phyloP scores from a whole-genome alignment of 2,329 filamentous ascomycete species.

The Hymenotorrendiella dingleyae region DNA sequence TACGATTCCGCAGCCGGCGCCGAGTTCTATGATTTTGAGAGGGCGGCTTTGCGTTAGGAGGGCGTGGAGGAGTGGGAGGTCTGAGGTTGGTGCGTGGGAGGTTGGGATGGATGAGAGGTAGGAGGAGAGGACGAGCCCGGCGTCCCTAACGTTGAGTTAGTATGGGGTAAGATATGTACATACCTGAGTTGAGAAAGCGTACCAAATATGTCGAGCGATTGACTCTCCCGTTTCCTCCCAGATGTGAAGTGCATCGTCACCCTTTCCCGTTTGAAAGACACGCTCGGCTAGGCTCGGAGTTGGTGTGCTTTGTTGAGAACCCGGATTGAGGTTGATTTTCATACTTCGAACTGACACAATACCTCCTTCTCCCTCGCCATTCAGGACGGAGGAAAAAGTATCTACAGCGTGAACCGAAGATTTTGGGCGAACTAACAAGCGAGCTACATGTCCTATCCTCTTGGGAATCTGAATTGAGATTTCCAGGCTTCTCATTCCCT shows the following conservation, averaged over 20 bases:
- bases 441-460: neutral
- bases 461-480: conserved; percentile 17
- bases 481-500: conserved; percentile 23
- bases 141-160: conserved; percentile 29
- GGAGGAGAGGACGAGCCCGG: conserved; percentile 32
- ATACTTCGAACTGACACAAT: conserved; percentile 23
- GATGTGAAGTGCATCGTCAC: conserved; percentile 33
- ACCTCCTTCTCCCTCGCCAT: conserved; percentile 3
- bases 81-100: neutral
- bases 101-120: conserved; percentile 25
- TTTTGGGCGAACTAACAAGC: conserved; percentile 18
- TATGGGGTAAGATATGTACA: conserved; percentile 8
- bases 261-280: conserved; percentile 11
- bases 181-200: conserved; percentile 23
- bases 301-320: neutral
- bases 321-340: conserved; percentile 9
- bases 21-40: conserved; percentile 56
- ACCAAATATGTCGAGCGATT: conserved; percentile 68
- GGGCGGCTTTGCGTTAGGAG: conserved; percentile 16
- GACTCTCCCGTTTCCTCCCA: conserved; percentile 69
- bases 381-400: conserved; percentile 10
- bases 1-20: conserved; percentile 63
- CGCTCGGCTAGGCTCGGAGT: conserved; percentile 19
- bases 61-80: conserved; percentile 13
- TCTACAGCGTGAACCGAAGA: conserved; percentile 8